These are phyloP conservation scores for Cyberlindnera japonica DNA, from an alignment of 805 yeast genomes.

Conservation along the genomic window DNA sequence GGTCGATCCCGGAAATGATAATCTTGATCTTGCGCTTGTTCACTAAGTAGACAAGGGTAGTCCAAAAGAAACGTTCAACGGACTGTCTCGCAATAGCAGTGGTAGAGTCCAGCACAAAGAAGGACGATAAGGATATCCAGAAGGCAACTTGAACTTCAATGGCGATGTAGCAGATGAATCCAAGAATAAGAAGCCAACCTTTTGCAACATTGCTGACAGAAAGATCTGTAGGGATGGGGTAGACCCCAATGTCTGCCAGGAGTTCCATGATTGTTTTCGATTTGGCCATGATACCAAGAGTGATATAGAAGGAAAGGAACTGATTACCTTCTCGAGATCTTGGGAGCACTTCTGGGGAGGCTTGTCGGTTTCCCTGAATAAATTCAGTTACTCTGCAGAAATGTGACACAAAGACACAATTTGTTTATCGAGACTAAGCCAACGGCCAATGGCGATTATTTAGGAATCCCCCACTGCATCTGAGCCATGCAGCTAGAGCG, in stretches of 20 bases:
- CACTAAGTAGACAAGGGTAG: conserved; percentile 18
- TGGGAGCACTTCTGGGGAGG: no score
- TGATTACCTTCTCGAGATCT: no score
- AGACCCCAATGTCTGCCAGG: conserved; percentile 20
- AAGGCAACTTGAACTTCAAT: conserved; percentile 11
- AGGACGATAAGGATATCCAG: conserved; percentile 5
- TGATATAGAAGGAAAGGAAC: no score
- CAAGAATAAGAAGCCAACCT: conserved; percentile 20
- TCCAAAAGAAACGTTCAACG: conserved; percentile 19
- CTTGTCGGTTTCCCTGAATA: no score
- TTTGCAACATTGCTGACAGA: conserved; percentile 16
- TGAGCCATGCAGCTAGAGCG: no score
- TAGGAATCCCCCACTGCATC: no score
- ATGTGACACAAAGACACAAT: no score
- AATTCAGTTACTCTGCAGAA: no score
- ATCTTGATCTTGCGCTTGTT: conserved; percentile 25
- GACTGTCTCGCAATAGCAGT: background rate
- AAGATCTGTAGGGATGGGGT: conserved; percentile 21
- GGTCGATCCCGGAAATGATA: conserved; percentile 26
- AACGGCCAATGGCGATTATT: no score
- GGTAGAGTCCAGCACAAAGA: conserved; percentile 7
- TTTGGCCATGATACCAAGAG: conserved; percentile 5
- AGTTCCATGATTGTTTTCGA: conserved; percentile 13
- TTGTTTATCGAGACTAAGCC: no score
- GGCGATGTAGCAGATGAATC: conserved; percentile 10